Evolutionary conservation across 176 grass and related monocot genomes (phyloP).

Genomic region (Eleusine indica): DNA sequence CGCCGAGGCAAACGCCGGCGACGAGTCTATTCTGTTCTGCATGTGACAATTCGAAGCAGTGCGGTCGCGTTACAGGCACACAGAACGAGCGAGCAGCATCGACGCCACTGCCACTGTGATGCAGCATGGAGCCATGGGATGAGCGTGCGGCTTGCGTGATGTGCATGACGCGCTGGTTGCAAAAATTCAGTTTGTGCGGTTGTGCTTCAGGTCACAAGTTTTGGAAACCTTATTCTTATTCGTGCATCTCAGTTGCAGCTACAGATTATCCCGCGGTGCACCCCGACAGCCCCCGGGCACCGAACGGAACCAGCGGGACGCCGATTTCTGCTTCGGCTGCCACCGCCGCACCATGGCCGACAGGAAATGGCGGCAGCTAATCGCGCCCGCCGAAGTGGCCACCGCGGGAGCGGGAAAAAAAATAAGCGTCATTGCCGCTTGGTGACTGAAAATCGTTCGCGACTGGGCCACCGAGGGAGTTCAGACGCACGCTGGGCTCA

Average conservation of each 20-base stretch:
- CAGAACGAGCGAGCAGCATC: background rate
- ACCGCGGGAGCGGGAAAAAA: background rate
- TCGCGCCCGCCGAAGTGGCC: too few species aligned
- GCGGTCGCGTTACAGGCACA: background rate
- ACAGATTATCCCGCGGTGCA: too few species aligned
- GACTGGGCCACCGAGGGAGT: too few species aligned
- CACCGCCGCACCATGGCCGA: too few species aligned
- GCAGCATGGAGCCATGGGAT: background rate
- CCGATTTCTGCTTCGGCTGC: too few species aligned
- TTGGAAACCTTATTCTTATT: too few species aligned
- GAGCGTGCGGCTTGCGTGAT: background rate
- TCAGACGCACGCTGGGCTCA: background rate
- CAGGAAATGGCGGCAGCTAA: too few species aligned
- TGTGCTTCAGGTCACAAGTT: background rate
- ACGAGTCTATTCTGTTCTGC: background rate
- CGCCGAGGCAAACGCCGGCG: background rate
- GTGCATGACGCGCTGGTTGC: background rate
- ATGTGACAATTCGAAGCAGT: background rate
- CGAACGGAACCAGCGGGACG: too few species aligned
- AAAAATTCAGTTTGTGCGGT: background rate
- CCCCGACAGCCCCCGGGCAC: too few species aligned
- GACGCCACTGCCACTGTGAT: background rate
- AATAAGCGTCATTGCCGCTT: background rate
- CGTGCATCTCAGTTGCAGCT: too few species aligned
- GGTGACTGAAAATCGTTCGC: background rate